Evolutionary conservation across 169 alveolate species (phyloP), one percentile per base, ranked within the genome.

Genomic region (Plasmodium berghei): DNA sequence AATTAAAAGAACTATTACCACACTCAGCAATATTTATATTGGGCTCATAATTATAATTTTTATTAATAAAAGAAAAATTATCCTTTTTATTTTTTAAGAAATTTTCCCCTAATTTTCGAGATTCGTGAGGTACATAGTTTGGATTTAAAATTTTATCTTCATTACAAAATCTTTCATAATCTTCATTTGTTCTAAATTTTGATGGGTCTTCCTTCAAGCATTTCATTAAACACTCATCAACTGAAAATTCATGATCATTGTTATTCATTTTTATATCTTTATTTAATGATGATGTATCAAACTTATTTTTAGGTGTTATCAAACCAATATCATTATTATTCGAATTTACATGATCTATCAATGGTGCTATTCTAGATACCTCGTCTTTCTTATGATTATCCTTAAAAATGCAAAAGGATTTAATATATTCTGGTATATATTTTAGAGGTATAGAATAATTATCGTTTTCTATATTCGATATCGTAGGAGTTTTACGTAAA

Each of bases 81-180:
- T 80, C 90, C 48, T 80, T 52, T 8, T 64, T 63, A 34, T 16
- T 80, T 59, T 80, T 61, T 24, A 80, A 66, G 48, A 80, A 80
- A 20, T 40, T 64, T 55, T 80, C 90, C 42, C 90, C 90, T 22
- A 80, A 64, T 22, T 34, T 80, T 42, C 58, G 67, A 42, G 90
- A 64, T 49, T 80, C 90, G 59, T 40, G 49, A 28, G 80, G 90
- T 45, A 34, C 55, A 64, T 67, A 67, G 20, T 56, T 83, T 46
- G 90, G 90, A 24, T 80, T 80, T 46, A 80, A 18, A 5, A 80
- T 80, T 62, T 80, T 80, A 55, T 67, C 83, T 67, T 80, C 90
- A 80, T 80, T 80, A 45, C 90, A 80, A 26, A 67, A 80, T 28
- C 75, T 80, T 80, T 80, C 90, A 80, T 54, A 80, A 54, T 80